phyloP scores from a whole-genome alignment of 108 stramenopile genomes.

The Skeletonema marinoi region DNA sequence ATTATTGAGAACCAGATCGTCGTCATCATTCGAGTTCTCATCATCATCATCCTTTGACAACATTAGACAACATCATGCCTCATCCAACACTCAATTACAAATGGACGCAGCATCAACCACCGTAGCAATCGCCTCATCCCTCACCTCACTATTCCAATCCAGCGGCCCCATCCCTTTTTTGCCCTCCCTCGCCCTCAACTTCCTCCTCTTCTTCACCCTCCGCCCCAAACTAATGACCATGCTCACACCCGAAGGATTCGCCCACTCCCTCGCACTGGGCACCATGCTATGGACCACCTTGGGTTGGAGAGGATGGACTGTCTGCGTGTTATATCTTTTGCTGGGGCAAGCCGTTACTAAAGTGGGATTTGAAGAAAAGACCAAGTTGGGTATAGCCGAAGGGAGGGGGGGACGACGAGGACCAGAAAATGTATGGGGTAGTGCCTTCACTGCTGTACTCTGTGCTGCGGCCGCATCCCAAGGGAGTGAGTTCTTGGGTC shows the following conservation, averaged over 20 bases:
- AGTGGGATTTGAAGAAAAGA: slow-evolving; percentile 87
- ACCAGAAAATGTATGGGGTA: slow-evolving; percentile 97
- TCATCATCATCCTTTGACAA: no score
- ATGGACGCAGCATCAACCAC: not conserved
- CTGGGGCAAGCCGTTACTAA: slow-evolving; percentile 89
- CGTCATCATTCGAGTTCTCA: not conserved
- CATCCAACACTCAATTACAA: not conserved
- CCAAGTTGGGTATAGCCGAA: slow-evolving; percentile 91
- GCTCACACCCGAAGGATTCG: slow-evolving; percentile 78
- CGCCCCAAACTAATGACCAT: slow-evolving; percentile 66
- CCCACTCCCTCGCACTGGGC: slow-evolving; percentile 79
- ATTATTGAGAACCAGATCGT: not conserved
- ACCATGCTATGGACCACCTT: slow-evolving; percentile 81
- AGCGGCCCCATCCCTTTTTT: slow-evolving; percentile 60
- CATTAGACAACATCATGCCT: no score
- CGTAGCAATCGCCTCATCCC: not conserved
- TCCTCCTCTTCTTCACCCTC: slow-evolving; percentile 59
- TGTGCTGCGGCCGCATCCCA: slow-evolving; percentile 69
- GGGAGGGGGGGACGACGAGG: slow-evolving; percentile 89
- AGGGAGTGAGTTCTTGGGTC: slow-evolving; percentile 49
- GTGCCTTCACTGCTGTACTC: slow-evolving; percentile 76
- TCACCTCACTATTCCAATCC: slow-evolving; percentile 31
- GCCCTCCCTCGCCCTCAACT: slow-evolving; percentile 65
- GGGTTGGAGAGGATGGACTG: slow-evolving; percentile 89
- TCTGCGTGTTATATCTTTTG: slow-evolving; percentile 85